These are phyloP conservation scores for Epichloe gansuensis DNA, from an alignment of 2,329 filamentous ascomycete species.

Conservation along the genomic window DNA sequence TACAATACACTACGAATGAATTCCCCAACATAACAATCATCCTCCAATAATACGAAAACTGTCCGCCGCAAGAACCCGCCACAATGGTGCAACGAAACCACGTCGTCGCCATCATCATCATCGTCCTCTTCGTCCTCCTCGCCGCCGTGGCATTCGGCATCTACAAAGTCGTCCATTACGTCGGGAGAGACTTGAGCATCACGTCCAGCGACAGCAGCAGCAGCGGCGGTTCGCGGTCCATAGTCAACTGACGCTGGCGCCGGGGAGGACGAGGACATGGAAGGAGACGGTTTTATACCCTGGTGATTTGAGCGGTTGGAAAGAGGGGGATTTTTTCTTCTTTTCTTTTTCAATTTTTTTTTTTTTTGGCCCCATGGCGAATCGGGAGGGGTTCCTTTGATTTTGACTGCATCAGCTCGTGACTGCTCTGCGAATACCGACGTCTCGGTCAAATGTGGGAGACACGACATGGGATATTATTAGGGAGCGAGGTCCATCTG, in stretches of 20 bases:
- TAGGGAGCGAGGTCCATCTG: too few species aligned
- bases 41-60: too few species aligned
- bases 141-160: constrained; percentile 51
- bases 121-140: constrained; percentile 51
- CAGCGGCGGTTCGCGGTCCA: constrained; percentile 14
- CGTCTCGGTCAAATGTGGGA: too few species aligned
- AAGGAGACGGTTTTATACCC: neutral
- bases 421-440: too few species aligned
- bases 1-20: neutral
- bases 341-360: too few species aligned
- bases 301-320: neutral
- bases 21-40: neutral
- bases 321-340: too few species aligned
- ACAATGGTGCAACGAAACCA: constrained; percentile 46
- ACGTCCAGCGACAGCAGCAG: constrained; percentile 20
- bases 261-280: too few species aligned
- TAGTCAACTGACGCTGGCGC: constrained; percentile 12
- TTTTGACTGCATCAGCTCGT: too few species aligned
- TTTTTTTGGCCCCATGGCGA: too few species aligned
- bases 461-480: too few species aligned
- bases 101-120: constrained; percentile 56
- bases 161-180: constrained; percentile 45
- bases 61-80: neutral
- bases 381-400: too few species aligned
- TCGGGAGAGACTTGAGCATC: constrained; percentile 31